phyloP scores from a whole-genome alignment of 2,329 filamentous ascomycete genomes.

The Camillea tinctor region DNA sequence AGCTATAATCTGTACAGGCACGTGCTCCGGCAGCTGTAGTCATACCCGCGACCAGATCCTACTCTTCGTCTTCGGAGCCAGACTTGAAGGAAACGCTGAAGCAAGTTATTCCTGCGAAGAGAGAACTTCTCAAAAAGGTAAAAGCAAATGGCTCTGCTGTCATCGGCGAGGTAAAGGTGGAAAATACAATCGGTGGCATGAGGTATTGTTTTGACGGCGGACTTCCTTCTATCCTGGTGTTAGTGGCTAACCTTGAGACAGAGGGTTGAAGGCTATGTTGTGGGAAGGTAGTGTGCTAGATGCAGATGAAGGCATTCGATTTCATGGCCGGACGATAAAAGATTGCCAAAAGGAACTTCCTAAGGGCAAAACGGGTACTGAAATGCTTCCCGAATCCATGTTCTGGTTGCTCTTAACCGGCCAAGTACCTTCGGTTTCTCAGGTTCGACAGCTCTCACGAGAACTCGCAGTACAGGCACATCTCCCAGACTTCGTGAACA shows the following conservation, averaged over 20 bases:
- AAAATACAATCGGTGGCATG: slow-evolving; percentile 95
- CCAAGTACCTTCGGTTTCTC: slow-evolving; percentile 77
- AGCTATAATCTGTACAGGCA: slow-evolving; percentile 16
- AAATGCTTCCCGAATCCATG: slow-evolving; percentile 99
- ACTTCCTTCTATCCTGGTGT: slow-evolving; percentile 20
- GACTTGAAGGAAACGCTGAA: slow-evolving; percentile 87
- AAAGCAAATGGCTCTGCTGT: slow-evolving; percentile 80
- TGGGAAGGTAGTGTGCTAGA: slow-evolving; percentile 99
- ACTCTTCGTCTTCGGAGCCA: slow-evolving; percentile 75
- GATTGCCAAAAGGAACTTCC: slow-evolving; percentile 93
- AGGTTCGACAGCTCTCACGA: slow-evolving; percentile 78
- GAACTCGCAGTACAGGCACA: slow-evolving; percentile 84
- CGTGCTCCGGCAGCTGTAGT: slow-evolving; percentile 29
- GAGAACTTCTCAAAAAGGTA: slow-evolving; percentile 90
- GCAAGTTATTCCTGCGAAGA: slow-evolving; percentile 83
- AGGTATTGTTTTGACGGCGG: slow-evolving; percentile 42
- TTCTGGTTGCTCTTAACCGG: slow-evolving; percentile 98
- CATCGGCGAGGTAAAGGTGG: slow-evolving; percentile 89
- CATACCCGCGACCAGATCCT: slow-evolving; percentile 49
- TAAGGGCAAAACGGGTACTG: slow-evolving; percentile 86
- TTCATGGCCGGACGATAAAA: slow-evolving; percentile 97
- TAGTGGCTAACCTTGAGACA: slow-evolving; percentile 7
- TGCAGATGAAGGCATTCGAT: slow-evolving; percentile 94
- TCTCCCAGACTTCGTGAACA: slow-evolving; percentile 78
- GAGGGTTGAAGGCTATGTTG: slow-evolving; percentile 92